Percentiles rank a stretch among this genome's conserved stretches.
These are phyloP conservation scores for Tulasnella sp. DNA, from an alignment of 768 basidiomycete species.

Conservation along the genomic window DNA sequence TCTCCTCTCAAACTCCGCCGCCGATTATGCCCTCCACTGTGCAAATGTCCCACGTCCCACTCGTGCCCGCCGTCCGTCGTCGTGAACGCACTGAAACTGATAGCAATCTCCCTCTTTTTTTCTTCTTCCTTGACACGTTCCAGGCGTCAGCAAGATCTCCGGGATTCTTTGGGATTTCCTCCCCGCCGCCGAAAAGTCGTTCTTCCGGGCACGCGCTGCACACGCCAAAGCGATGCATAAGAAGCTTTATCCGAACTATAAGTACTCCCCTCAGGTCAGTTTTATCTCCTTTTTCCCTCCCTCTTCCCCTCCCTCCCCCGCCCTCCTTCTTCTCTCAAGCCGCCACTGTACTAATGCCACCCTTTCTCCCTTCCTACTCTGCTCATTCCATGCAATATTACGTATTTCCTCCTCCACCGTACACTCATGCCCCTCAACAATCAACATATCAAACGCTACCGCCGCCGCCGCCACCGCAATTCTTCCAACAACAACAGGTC, in stretches of 20 bases:
- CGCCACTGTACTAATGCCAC: background rate
- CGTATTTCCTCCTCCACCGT: background rate
- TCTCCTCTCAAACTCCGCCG: slow-evolving; percentile 8
- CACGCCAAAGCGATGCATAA: slow-evolving; percentile 19
- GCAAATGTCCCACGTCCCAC: background rate
- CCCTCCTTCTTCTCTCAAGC: background rate
- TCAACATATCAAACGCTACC: too few relatives aligned
- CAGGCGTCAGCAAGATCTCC: slow-evolving; percentile 19
- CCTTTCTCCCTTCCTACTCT: background rate
- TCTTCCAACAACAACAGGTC: background rate
- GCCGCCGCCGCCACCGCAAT: background rate
- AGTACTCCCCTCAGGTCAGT: slow-evolving; percentile 16
- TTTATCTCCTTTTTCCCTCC: background rate
- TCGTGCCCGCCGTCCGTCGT: background rate
- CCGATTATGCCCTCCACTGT: background rate
- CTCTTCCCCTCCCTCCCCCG: background rate
- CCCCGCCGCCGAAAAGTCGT: slow-evolving; percentile 15
- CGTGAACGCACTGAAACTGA: background rate
- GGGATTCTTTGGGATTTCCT: slow-evolving; percentile 18
- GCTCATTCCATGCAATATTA: background rate
- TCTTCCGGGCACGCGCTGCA: slow-evolving; percentile 18
- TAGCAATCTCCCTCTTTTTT: background rate
- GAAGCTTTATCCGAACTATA: slow-evolving; percentile 19
- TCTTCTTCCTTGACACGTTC: background rate
- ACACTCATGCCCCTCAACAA: background rate